A percentile compares a stretch with the other conserved stretches of the same genome.
Evolutionary conservation across 2,329 filamentous ascomycete species (phyloP).

Genomic region (Claviceps pazoutovae): DNA sequence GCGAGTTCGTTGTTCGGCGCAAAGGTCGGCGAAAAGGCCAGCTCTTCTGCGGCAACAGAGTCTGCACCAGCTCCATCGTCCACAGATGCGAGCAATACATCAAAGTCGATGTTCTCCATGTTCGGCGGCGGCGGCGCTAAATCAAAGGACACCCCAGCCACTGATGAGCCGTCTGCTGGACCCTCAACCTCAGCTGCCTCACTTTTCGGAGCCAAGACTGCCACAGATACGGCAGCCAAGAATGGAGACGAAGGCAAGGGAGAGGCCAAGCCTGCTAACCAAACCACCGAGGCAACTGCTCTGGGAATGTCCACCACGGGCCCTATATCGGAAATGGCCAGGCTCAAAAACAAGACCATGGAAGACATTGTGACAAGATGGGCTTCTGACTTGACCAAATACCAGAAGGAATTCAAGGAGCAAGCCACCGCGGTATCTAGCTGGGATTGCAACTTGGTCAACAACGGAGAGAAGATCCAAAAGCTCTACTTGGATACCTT

Average conservation of each 20-base stretch:
- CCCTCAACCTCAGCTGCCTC: slow-evolving; percentile 9
- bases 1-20: slow-evolving; percentile 24
- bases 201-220: slow-evolving; percentile 21
- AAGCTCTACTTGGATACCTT: slow-evolving; percentile 85
- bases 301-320: slow-evolving; percentile 66
- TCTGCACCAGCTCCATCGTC: slow-evolving; percentile 12
- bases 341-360: slow-evolving; percentile 97
- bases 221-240: slow-evolving; percentile 14
- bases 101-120: slow-evolving; percentile 8
- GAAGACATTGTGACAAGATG: slow-evolving; percentile 96
- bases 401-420: slow-evolving; percentile 90
- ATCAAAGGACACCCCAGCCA: slow-evolving; percentile 14
- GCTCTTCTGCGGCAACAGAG: slow-evolving; percentile 17
- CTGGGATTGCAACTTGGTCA: slow-evolving; percentile 87
- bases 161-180: slow-evolving; percentile 15
- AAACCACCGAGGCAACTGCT: slow-evolving; percentile 20
- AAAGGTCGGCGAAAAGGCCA: slow-evolving; percentile 23
- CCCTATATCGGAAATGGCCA: slow-evolving; percentile 70
- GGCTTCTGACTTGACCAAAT: slow-evolving; percentile 89
- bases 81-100: slow-evolving; percentile 2
- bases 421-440: slow-evolving; percentile 75
- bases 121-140: slow-evolving; percentile 13
- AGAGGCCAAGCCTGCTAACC: slow-evolving; percentile 15
- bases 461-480: slow-evolving; percentile 90
- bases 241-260: slow-evolving; percentile 11